Evolutionary conservation across 2,329 filamentous ascomycete species (phyloP).

Genomic region (Talaromyces amestolkiae): DNA sequence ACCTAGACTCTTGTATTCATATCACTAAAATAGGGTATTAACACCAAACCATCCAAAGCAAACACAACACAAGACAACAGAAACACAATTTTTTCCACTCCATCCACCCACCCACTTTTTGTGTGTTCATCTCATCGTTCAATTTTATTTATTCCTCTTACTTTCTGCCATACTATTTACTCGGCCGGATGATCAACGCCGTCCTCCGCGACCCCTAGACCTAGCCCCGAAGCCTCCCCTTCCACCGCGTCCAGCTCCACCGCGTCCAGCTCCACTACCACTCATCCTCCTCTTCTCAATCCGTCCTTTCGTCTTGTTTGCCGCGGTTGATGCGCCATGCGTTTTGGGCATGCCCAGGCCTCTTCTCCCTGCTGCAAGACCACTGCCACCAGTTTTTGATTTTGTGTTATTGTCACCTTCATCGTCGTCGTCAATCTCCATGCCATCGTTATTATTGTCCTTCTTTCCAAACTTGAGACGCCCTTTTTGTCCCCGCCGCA

Average conservation of each 20-base stretch:
- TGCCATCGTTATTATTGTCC: slow-evolving; percentile 38
- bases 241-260: slow-evolving; percentile 6
- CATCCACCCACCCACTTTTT: background rate
- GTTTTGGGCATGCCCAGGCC: slow-evolving; percentile 29
- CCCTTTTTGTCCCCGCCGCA: slow-evolving; percentile 57
- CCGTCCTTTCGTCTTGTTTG: slow-evolving; percentile 22
- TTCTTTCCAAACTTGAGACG: slow-evolving; percentile 56
- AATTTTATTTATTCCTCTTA: background rate
- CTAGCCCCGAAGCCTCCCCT: slow-evolving; percentile 12
- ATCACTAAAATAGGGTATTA: background rate
- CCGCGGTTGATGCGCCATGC: slow-evolving; percentile 22
- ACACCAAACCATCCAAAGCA: background rate
- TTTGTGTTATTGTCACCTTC: slow-evolving; percentile 35
- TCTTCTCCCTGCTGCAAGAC: slow-evolving; percentile 21
- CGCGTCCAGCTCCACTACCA: slow-evolving; percentile 23
- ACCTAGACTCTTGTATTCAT: background rate
- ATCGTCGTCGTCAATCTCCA: slow-evolving; percentile 48
- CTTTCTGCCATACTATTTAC: background rate
- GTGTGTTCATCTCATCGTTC: slow-evolving; percentile 1
- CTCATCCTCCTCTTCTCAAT: slow-evolving; percentile 29
- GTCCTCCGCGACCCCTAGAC: background rate
- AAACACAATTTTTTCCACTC: background rate
- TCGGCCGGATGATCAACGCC: background rate
- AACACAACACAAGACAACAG: background rate
- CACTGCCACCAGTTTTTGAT: background rate